Conservation (phyloP, 768 basidiomycete species). For the Pleurotus tuoliensis region DNA sequence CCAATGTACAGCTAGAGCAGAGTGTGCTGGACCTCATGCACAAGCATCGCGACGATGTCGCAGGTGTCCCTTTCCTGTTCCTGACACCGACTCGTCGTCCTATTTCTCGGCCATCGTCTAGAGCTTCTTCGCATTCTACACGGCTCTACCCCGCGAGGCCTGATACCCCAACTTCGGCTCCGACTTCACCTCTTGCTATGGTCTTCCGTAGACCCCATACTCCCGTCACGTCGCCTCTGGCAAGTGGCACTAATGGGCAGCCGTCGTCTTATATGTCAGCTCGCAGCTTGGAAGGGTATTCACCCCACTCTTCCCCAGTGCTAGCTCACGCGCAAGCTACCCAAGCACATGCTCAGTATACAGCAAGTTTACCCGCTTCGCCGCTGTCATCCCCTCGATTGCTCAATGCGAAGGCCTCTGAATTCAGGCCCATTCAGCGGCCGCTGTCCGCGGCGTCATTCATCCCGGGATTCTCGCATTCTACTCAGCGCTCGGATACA, state of each 20-base stretch:
- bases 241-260: constrained; percentile 39
- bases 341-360: constrained; percentile 57
- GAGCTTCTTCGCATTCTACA: constrained; percentile 67
- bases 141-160: constrained; percentile 62
- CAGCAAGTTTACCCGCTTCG: constrained; percentile 80
- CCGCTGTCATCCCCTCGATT: constrained; percentile 82
- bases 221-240: constrained; percentile 72
- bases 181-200: constrained; percentile 70
- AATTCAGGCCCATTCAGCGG: constrained; percentile 82
- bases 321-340: constrained; percentile 52
- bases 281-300: constrained; percentile 40
- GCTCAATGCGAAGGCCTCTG: constrained; percentile 85
- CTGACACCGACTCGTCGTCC: constrained; percentile 78
- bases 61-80: constrained; percentile 79
- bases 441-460: constrained; percentile 74
- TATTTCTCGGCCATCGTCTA: constrained; percentile 75
- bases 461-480: constrained; percentile 44
- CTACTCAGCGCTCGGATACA: constrained; percentile 58
- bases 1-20: constrained; percentile 66
- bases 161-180: constrained; percentile 73
- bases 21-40: constrained; percentile 95
- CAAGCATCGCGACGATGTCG: constrained; percentile 82
- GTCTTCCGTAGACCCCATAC: constrained; percentile 80
- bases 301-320: constrained; percentile 67
- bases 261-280: constrained; percentile 54